phyloP scores from a whole-genome alignment of 176 grass and related monocot genomes.

The Oryza longistaminata region DNA sequence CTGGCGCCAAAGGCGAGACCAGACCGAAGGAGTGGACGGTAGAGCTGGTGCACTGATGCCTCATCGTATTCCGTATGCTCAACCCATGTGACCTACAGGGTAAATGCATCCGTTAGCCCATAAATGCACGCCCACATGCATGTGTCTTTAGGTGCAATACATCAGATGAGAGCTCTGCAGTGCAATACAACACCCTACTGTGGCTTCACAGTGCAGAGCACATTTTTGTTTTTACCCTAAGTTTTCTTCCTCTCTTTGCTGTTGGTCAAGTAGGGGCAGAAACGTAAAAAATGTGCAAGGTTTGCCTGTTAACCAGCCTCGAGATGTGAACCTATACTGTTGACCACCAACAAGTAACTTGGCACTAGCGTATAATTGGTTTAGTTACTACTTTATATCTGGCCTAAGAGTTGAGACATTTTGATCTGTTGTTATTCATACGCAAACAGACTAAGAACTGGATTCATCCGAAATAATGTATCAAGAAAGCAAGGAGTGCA shows the following conservation, averaged over 20 bases:
- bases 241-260: background rate
- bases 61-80: constrained; percentile 96
- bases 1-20: constrained; percentile 75
- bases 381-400: constrained; percentile 5
- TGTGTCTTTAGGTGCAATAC: constrained; percentile 42
- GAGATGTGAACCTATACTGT: constrained; percentile 19
- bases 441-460: constrained; percentile 1
- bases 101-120: constrained; percentile 72
- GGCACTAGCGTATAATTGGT: background rate
- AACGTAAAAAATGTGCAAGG: background rate
- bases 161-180: constrained; percentile 36
- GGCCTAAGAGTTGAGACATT: background rate
- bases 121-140: constrained; percentile 77
- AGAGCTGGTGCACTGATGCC: constrained; percentile 66
- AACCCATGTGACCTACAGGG: constrained; percentile 92
- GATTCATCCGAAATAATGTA: constrained; percentile 20
- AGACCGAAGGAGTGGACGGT: constrained; percentile 64
- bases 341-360: background rate
- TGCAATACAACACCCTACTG: constrained; percentile 26
- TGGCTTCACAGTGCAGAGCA: constrained; percentile 31
- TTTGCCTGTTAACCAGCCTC: constrained; percentile 14
- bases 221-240: constrained; percentile 25
- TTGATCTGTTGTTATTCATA: background rate
- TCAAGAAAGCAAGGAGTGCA: background rate
- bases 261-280: background rate